Percentiles rank a stretch among this genome's conserved stretches.
Conservation (phyloP, 2,329 filamentous ascomycete species). For the Colletotrichum tanaceti region DNA sequence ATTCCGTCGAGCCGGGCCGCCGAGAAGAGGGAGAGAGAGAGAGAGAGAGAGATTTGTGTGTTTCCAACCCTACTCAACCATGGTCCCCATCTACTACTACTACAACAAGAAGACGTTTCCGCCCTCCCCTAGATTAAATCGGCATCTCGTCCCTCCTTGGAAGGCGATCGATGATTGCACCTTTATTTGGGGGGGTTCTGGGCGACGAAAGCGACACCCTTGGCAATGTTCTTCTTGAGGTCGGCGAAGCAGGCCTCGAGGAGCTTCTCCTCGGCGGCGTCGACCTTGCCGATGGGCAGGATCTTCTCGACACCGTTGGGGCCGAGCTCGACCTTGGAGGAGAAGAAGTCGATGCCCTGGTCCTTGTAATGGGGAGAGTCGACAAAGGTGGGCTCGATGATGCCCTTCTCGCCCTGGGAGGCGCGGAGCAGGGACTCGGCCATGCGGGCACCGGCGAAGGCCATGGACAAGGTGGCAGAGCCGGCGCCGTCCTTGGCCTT, state of each 20-base stretch:
- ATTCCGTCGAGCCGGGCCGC: constrained; percentile 24
- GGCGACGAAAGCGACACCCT: constrained; percentile 77
- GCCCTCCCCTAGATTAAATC: background rate
- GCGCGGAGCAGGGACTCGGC: constrained; percentile 95
- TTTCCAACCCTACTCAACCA: constrained; percentile 39
- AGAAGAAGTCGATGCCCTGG: constrained; percentile 97
- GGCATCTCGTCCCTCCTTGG: background rate
- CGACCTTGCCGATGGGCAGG: constrained; percentile 84
- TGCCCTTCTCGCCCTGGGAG: constrained; percentile 90
- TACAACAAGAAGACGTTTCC: background rate
- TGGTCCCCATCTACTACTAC: constrained; percentile 30
- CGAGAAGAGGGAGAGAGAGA: constrained; percentile 15
- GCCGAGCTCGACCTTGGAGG: constrained; percentile 93
- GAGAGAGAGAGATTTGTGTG: background rate
- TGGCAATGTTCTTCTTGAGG: constrained; percentile 94
- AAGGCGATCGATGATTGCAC: background rate
- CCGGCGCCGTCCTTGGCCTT: constrained; percentile 98
- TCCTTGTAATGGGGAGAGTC: constrained; percentile 99
- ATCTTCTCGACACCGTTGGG: constrained; percentile 97
- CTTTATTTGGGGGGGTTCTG: constrained; percentile 70
- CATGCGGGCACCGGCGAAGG: constrained; percentile 87
- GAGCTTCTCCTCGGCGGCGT: constrained; percentile 88
- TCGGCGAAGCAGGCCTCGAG: constrained; percentile 86
- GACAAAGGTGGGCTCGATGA: constrained; percentile 96
- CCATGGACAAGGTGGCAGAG: constrained; percentile 98